These are phyloP conservation scores for Fragaria vesca DNA, from an alignment of 306 rosid species.

Conservation along the genomic window DNA sequence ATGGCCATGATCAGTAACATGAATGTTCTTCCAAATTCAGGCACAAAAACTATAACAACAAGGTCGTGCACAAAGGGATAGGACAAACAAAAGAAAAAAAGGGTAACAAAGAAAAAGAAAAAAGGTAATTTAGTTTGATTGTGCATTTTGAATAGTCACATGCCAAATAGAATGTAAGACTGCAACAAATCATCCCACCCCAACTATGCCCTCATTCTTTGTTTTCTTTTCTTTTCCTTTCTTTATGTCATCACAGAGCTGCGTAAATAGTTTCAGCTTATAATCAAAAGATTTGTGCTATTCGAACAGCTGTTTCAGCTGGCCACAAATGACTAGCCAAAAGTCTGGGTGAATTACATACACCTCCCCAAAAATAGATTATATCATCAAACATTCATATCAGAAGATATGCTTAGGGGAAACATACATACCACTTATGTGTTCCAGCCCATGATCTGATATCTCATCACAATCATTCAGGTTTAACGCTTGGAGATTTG, in stretches of 20 bases:
- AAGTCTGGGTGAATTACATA: not conserved
- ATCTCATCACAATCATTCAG: conserved; percentile 80
- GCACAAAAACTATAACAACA: not conserved
- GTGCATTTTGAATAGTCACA: not conserved
- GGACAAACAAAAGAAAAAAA: not conserved
- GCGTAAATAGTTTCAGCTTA: not conserved
- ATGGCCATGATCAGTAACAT: conserved; percentile 1
- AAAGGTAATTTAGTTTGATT: not conserved
- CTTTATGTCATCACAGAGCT: not conserved
- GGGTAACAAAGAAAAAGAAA: not conserved
- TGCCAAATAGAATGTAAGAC: not conserved
- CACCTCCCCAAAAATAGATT: not conserved
- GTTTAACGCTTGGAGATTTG: conserved; percentile 61
- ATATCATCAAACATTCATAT: not conserved
- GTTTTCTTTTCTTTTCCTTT: not conserved
- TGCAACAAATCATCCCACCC: not conserved
- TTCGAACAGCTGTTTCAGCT: not conserved
- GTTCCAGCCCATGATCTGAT: conserved; percentile 69
- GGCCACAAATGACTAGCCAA: not conserved
- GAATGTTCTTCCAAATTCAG: not conserved
- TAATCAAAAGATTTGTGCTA: not conserved
- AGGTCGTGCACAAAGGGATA: not conserved
- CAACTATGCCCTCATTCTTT: not conserved
- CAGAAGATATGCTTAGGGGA: not conserved
- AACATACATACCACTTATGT: conserved; percentile 56